Conservation (phyloP, 2,329 filamentous ascomycete species). For the Daldinia sp. region DNA sequence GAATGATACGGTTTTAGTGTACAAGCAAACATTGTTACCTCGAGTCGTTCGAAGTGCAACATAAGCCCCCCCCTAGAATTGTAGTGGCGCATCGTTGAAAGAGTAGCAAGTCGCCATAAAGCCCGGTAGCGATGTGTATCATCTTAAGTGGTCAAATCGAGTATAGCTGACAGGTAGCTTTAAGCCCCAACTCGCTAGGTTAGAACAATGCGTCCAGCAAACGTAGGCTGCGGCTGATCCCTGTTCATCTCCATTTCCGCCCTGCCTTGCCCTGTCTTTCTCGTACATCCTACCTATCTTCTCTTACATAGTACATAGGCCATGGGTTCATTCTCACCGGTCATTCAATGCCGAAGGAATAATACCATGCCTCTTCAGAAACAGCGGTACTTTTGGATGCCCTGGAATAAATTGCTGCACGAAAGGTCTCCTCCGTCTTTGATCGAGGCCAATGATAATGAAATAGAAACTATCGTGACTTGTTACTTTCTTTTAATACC, state of each 20-base stretch:
- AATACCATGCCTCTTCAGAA: not conserved
- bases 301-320: no score
- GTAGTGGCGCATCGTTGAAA: not conserved
- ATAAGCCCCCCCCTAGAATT: no score
- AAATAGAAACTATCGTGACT: not conserved
- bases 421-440: not conserved
- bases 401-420: not conserved
- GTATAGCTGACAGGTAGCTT: no score
- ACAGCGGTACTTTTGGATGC: not conserved
- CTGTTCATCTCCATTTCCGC: conserved; percentile 5
- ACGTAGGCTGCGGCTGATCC: conserved; percentile 11
- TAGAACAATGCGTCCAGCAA: not conserved
- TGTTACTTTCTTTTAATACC: not conserved
- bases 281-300: no score
- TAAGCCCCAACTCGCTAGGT: conserved; percentile 1
- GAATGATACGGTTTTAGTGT: not conserved
- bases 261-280: not conserved
- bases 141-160: conserved; percentile 17
- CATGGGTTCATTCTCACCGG: not conserved
- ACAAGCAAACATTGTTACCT: not conserved
- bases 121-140: conserved; percentile 10
- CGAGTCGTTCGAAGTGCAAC: not conserved
- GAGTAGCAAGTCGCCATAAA: not conserved
- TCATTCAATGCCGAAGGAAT: conserved; percentile 2
- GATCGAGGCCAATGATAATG: not conserved